Evolutionary conservation across 2,329 filamentous ascomycete species (phyloP), one percentile per base, ranked within the genome.

Genomic region (Pestalotiopsis sp.): DNA sequence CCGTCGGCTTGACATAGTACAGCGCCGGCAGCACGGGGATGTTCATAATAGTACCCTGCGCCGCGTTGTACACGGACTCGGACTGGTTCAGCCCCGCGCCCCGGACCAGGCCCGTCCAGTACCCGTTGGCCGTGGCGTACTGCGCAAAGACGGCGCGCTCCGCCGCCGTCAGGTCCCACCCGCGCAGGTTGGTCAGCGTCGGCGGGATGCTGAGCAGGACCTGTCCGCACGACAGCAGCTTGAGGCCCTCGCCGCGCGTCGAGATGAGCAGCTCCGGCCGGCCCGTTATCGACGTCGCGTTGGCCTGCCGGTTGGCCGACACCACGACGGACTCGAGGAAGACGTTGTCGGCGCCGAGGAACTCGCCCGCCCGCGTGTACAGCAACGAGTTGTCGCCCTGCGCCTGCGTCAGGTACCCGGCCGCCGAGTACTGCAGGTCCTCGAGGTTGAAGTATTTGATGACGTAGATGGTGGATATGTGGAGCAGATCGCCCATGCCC

Each of bases 401-500:
- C 6, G 56, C 61, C 2, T 59, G 35, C 38, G 44, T 52, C 7
- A 65, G 9, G 56, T 58, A 65, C n/a, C 66, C 66, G 2, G 56
- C 6, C 17, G 39, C 22, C 9, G 64, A 48, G 26, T 40, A 40
- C 17, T 39, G 61, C 20, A 68, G 38, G 44, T 68, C 60, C 11
- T 57, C 17, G 2, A 60, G 52, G 62, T 63, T 69, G 39, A 76
- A 71, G 60, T 68, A 71, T 64, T 80, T 78, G 44, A 81, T 70
- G 30, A 80, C 70, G 68, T 81, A 80, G 4, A 82, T 55, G 0
- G 78, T 78, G 10, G 78, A 77, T 22, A 76, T 67, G 1, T 72
- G 71, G 4, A 81, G 72, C 14, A 80, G 68, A 65, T 82, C 78
- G 3, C 79, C 81, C 2, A 79, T 66, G n/a, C 80, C 81, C 60